phyloP scores from a whole-genome alignment of 805 yeast species.

The Candida boidinii region DNA sequence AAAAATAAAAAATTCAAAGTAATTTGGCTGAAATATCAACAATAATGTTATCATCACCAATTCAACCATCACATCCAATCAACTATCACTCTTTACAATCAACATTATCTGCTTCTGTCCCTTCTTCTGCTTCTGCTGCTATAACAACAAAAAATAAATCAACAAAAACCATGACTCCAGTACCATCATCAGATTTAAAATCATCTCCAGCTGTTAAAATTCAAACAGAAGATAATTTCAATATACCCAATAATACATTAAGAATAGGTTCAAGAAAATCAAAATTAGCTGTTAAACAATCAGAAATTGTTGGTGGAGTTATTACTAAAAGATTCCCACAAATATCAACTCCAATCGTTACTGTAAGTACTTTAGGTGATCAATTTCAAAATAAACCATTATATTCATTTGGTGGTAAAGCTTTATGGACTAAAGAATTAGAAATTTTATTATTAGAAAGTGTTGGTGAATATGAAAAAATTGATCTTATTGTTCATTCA shows the following conservation, averaged over 20 bases:
- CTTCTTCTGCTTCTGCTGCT: too few relatives aligned
- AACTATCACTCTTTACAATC: too few relatives aligned
- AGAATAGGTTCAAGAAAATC: constrained; percentile 87
- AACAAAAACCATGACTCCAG: too few relatives aligned
- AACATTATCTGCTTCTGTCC: too few relatives aligned
- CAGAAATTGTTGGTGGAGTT: constrained; percentile 57
- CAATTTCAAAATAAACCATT: constrained; percentile 77
- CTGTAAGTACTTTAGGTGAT: constrained; percentile 85
- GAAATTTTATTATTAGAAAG: constrained; percentile 66
- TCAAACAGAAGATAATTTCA: too few relatives aligned
- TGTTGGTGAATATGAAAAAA: constrained; percentile 53
- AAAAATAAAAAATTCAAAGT: too few relatives aligned
- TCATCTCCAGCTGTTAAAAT: too few relatives aligned
- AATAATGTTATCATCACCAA: too few relatives aligned
- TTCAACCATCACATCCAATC: too few relatives aligned
- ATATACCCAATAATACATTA: constrained; percentile 12
- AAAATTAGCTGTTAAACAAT: constrained; percentile 78
- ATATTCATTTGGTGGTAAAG: constrained; percentile 92
- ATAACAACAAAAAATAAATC: too few relatives aligned
- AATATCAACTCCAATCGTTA: constrained; percentile 64
- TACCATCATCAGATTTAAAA: too few relatives aligned
- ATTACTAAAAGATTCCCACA: constrained; percentile 55
- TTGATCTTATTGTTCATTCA: constrained; percentile 90
- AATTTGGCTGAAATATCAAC: too few relatives aligned
- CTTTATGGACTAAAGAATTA: constrained; percentile 93